Evolutionary conservation across 1,139 yeast genomes (phyloP).

Genomic region (Candida pseudoviswanathii): DNA sequence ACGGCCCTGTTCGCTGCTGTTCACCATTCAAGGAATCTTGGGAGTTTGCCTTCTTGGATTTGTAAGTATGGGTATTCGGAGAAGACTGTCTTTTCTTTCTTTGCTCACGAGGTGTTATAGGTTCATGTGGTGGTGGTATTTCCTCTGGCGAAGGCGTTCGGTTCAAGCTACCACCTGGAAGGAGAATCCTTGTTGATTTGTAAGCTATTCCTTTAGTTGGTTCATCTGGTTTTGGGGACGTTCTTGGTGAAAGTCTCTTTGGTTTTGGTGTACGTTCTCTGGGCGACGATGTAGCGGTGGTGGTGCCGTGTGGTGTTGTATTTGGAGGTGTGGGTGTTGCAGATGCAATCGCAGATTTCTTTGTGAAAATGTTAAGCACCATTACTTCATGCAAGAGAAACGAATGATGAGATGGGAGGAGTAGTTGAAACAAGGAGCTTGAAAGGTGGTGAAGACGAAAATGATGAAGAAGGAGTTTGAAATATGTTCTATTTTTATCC

Average conservation of each 20-base stretch:
- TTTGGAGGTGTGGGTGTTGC: not conserved
- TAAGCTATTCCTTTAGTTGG: slow-evolving; percentile 9
- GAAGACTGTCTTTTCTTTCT: slow-evolving; percentile 1
- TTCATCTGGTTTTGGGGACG: not conserved
- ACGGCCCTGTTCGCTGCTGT: not conserved
- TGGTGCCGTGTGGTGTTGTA: not conserved
- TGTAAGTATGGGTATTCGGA: slow-evolving; percentile 4
- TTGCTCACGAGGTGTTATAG: not conserved
- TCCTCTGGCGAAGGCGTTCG: not conserved
- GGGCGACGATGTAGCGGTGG: not conserved
- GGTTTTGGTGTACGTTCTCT: slow-evolving; percentile 1
- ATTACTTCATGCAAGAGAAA: not conserved
- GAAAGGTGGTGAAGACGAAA: no score
- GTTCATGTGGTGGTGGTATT: not conserved
- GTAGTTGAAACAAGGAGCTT: no score
- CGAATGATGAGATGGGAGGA: not conserved
- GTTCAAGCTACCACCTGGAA: slow-evolving; percentile 3
- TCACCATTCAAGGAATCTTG: not conserved
- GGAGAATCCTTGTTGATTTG: slow-evolving; percentile 7
- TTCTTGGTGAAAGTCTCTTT: slow-evolving; percentile 2
- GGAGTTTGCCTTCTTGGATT: slow-evolving; percentile 3
- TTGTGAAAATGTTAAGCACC: slow-evolving; percentile 10
- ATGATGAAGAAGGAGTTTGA: not conserved
- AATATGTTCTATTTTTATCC: not conserved
- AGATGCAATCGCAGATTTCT: slow-evolving; percentile 1